Conservation (phyloP, 2,329 filamentous ascomycete species). For the Scedosporium dehoogii region DNA sequence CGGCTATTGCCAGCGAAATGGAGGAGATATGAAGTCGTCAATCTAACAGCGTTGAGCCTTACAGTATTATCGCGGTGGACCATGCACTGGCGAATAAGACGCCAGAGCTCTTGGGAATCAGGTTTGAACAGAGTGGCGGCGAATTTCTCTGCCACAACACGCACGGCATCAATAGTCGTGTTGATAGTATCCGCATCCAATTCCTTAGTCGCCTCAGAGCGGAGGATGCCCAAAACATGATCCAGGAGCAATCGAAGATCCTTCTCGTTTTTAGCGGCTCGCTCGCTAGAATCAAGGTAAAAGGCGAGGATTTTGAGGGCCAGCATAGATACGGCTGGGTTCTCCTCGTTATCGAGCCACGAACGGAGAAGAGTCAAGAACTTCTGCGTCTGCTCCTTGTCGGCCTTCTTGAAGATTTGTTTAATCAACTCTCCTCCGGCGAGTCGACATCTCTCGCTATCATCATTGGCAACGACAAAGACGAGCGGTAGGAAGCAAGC, state of each 20-base stretch:
- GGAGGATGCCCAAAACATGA: slow-evolving; percentile 42
- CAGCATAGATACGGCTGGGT: slow-evolving; percentile 59
- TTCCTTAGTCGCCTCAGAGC: slow-evolving; percentile 40
- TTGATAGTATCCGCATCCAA: slow-evolving; percentile 64
- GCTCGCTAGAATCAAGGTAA: slow-evolving; percentile 64
- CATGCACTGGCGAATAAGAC: slow-evolving; percentile 55
- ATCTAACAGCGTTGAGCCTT: slow-evolving; percentile 64
- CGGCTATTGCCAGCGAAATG: slow-evolving; percentile 60
- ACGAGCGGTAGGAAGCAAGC: slow-evolving; percentile 81
- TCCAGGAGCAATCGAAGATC: slow-evolving; percentile 56
- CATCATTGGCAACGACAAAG: slow-evolving; percentile 79
- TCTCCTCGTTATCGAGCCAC: slow-evolving; percentile 70
- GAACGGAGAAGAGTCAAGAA: slow-evolving; percentile 62
- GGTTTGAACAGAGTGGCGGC: slow-evolving; percentile 53
- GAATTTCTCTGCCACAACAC: slow-evolving; percentile 56
- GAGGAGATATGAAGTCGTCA: slow-evolving; percentile 68
- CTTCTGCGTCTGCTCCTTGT: slow-evolving; percentile 58
- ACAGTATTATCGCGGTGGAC: slow-evolving; percentile 64
- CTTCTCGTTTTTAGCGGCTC: slow-evolving; percentile 49
- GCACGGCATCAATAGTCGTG: slow-evolving; percentile 59
- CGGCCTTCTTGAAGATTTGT: slow-evolving; percentile 68
- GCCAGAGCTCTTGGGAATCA: slow-evolving; percentile 59
- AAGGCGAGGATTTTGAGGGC: slow-evolving; percentile 74
- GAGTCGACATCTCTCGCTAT: slow-evolving; percentile 73
- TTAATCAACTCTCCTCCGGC: slow-evolving; percentile 73